Evolutionary conservation across 257 asterid species (phyloP), one percentile per base, ranked within the genome.

Genomic region (Nicotiana undulata): DNA sequence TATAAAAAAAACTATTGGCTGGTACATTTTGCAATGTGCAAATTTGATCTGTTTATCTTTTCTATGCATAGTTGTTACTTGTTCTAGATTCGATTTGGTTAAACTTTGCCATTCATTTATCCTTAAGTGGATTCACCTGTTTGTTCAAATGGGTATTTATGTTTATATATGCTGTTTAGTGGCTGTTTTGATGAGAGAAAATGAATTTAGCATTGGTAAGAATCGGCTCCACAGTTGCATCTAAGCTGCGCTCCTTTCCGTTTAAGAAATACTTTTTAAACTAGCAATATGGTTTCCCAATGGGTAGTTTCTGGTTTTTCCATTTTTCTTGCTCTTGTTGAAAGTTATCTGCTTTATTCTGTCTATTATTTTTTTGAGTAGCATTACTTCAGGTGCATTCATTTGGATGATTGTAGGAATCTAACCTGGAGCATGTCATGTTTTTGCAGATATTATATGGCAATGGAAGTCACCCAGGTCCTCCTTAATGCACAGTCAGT

Each of bases 401-500:
- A 26, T 64, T 64, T 40, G 8, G 32, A 34, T 32, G 74, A 13
- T 81, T 61, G 13, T 15, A n/a, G 40, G n/a, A 55, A 24, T 75
- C 82, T 81, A 60, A 83, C 17, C 32, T 75, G 52, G 20, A 4
- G 3, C 24, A 16, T 56, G 28, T 65, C 28, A 64, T 76, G 61
- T 81, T 10, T 59, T 86, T 81, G 56, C 90, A 89, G 93, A 88
- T 44, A 76, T 82, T 81, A 80, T 67, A 87, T 89, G 88, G 92
- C 95, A 31, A 90, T 93, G 98, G 98, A 91, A 80, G 93, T 93
- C 60, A 93, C 98, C 80, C 95, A 93, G 86, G 81, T 91, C 86
- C 98, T 93, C 84, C 78, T 93, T 66, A 91, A 87, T 84, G 98
- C 98, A 9, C 98, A 93, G 72, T 84, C 97, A 28, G 91, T 88